phyloP scores from a whole-genome alignment of 176 grass and related monocot genomes.

The Oryza meridionalis region DNA sequence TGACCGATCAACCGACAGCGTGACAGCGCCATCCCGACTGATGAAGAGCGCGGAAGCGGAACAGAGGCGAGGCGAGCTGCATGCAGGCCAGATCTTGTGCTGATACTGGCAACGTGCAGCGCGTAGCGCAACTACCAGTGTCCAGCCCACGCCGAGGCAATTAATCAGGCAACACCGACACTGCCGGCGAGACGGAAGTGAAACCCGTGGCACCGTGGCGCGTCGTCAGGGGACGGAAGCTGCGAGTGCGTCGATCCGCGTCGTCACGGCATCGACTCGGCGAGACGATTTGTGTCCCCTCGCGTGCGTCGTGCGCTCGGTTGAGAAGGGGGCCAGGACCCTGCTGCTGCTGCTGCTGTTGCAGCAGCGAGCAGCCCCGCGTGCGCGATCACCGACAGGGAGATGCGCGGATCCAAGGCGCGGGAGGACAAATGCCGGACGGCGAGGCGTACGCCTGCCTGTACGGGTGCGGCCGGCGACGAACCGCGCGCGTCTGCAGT shows the following conservation, averaged over 20 bases:
- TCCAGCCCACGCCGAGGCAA: not conserved
- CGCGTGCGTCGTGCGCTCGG: too few species aligned
- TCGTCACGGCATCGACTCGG: constrained; percentile 2
- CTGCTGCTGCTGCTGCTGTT: not conserved
- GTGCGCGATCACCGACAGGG: constrained; percentile 11
- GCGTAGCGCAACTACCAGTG: not conserved
- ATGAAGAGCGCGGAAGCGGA: not conserved
- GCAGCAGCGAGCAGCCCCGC: not conserved
- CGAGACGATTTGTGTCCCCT: not conserved
- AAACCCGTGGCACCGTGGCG: not conserved
- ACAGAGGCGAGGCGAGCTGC: not conserved
- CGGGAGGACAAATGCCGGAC: not conserved
- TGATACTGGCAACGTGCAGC: not conserved
- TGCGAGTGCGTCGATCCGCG: not conserved
- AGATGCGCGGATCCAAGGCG: not conserved
- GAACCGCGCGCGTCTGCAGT: not conserved
- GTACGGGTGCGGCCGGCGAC: not conserved
- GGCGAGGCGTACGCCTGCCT: not conserved
- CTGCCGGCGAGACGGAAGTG: not conserved
- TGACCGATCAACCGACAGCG: constrained; percentile 26
- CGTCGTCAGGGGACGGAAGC: too few species aligned
- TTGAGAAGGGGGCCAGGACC: too few species aligned
- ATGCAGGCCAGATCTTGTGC: too few species aligned
- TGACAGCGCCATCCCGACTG: not conserved
- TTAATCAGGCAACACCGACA: constrained; percentile 29